phyloP scores from a whole-genome alignment of 2,329 filamentous ascomycete species.

The Chaetomiaceae sp. region DNA sequence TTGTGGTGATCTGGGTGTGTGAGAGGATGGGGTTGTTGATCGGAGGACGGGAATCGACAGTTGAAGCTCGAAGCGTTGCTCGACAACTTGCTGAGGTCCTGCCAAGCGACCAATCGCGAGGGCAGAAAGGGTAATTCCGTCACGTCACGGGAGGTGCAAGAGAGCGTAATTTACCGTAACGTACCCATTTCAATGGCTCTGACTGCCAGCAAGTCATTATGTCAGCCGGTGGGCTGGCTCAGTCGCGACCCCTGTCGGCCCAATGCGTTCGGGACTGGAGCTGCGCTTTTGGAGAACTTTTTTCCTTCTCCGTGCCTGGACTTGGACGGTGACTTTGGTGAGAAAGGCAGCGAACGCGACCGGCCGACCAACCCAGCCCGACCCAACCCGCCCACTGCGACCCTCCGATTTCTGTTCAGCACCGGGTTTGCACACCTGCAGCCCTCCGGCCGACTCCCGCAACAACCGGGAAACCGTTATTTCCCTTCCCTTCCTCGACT shows the following conservation, averaged over 20 bases:
- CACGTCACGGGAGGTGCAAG: too few relatives aligned
- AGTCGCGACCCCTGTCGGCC: conserved; percentile 19
- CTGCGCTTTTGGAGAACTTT: conserved; percentile 28
- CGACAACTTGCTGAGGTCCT: background rate
- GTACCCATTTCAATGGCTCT: too few relatives aligned
- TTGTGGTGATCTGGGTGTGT: conserved; percentile 38
- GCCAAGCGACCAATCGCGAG: conserved; percentile 3
- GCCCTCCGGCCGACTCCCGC: background rate
- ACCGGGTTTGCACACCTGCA: conserved; percentile 1
- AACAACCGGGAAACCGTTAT: too few relatives aligned
- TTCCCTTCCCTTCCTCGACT: background rate
- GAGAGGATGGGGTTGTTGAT: conserved; percentile 5
- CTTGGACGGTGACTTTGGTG: conserved; percentile 17
- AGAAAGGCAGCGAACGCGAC: conserved; percentile 14
- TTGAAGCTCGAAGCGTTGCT: background rate
- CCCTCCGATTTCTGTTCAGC: background rate
- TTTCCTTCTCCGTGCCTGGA: conserved; percentile 22
- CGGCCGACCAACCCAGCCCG: conserved; percentile 6
- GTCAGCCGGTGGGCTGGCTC: conserved; percentile 21
- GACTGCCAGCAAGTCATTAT: too few relatives aligned
- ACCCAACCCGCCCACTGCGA: background rate
- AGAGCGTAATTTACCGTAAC: background rate
- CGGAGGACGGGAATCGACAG: background rate
- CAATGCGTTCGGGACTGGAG: conserved; percentile 12
- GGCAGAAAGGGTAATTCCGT: too few relatives aligned